Evolutionary conservation across 805 yeast species (phyloP), one percentile per base, ranked within the genome.

Genomic region (Ogataea philodendri): DNA sequence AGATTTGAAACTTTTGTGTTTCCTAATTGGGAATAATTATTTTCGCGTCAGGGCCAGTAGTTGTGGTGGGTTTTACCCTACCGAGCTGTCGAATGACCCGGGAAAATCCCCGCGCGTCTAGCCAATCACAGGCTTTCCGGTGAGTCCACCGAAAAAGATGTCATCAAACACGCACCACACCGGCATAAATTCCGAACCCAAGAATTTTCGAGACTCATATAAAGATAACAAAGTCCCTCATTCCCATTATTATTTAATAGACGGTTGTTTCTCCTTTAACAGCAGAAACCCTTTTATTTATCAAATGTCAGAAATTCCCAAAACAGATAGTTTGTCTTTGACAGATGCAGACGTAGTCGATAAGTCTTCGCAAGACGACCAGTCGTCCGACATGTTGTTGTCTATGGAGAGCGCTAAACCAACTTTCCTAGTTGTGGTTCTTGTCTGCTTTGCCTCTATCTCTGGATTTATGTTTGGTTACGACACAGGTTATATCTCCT

Each of bases 381-480:
- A 39, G 15, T 17, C 31, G 8, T 28, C 39, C 7, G 32, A 33
- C 9, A 22, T 32, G 28, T 16, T 38, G 10, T 11, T 32, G 9
- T 11, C 45, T 9, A 46, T 74, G 59, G 62, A 63, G 36, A 69
- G 70, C 49, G 69, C 72, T 9, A 70, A 63, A 39, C 80, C 85
- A 3, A 71, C 93, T 8, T 61, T 68, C 6, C 62, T 84, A 51
- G 86, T 88, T 32, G 64, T 87, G 15, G 62, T 74, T 17, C 62
- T 88, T 34, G 84, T 95, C 1, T 67, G 80, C 32, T 78, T 80
- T 17, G 78, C 96, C 0, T 88, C 96, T 6, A 81, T 90, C 44
- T 88, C 96, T 0, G 97, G 97, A 1, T 87, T 89, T 63, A 78
- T 90, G 87, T 90, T 90, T 63, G 98, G 98, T 49, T 90, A 90